A percentile compares a stretch with the other conserved stretches of the same genome.
phyloP scores from a whole-genome alignment of 331 rosid genomes.

The Malus hybrid region DNA sequence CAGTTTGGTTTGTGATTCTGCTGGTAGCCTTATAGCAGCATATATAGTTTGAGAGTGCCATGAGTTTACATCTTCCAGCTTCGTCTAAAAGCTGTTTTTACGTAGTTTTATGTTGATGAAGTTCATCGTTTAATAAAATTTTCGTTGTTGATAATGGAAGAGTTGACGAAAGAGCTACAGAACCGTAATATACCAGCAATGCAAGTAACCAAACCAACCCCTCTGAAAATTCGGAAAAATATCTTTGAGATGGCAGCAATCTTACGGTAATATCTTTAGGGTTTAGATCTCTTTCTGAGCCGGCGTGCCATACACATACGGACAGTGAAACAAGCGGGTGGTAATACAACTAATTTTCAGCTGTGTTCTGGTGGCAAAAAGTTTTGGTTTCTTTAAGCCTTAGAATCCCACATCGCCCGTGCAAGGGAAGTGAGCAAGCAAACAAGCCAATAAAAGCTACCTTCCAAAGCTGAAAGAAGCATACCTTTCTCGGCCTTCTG shows the following conservation, averaged over 20 bases:
- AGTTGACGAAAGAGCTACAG: too few species aligned
- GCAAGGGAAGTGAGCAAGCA: too few species aligned
- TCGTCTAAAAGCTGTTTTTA: conserved; percentile 30
- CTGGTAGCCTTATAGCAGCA: background rate
- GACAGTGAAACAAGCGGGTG: too few species aligned
- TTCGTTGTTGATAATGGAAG: background rate
- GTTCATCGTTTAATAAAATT: background rate
- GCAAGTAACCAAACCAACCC: too few species aligned
- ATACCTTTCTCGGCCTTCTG: too few species aligned
- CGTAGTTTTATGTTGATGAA: background rate
- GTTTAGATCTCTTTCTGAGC: too few species aligned
- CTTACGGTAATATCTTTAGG: background rate
- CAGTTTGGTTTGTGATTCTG: background rate
- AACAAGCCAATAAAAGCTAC: too few species aligned
- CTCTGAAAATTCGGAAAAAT: too few species aligned
- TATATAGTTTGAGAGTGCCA: background rate
- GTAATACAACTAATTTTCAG: background rate
- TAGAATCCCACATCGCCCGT: too few species aligned
- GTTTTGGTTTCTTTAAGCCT: too few species aligned
- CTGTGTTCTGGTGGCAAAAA: too few species aligned
- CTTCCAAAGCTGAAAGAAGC: fast-evolving
- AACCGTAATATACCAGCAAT: background rate
- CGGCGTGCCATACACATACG: too few species aligned
- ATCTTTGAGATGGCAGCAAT: background rate
- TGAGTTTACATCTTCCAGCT: background rate